Conservation (phyloP, 2,329 filamentous ascomycete genomes). For the Aspergillus fructus region DNA sequence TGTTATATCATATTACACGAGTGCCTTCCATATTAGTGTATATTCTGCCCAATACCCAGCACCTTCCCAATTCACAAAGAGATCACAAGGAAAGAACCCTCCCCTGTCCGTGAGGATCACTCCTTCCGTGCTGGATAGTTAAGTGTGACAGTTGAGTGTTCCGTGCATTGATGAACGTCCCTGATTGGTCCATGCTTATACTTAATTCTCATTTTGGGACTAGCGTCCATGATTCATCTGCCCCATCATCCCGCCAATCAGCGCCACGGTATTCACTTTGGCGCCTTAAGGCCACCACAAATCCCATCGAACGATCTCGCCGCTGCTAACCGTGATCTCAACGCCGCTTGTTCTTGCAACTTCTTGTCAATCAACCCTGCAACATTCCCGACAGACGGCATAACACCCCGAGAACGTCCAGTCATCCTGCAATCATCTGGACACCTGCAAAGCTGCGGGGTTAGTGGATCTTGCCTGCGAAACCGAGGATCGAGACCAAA, state of each 20-base stretch:
- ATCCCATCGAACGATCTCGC: conserved; percentile 3
- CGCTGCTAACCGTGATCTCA: conserved; percentile 11
- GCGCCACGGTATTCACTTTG: not conserved
- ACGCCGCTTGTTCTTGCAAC: not conserved
- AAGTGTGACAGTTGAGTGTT: not conserved
- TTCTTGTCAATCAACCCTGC: not conserved
- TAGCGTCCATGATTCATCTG: not conserved
- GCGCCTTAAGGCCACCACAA: conserved; percentile 3
- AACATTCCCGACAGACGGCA: not conserved
- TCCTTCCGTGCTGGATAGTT: not conserved
- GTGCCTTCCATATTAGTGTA: no score
- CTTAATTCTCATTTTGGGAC: not conserved
- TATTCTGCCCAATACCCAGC: no score
- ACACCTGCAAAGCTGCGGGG: not conserved
- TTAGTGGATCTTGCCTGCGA: not conserved
- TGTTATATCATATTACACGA: no score
- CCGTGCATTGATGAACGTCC: not conserved
- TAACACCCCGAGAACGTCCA: not conserved
- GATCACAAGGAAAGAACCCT: no score
- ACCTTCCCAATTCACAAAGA: no score
- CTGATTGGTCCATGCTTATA: not conserved
- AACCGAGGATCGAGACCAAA: conserved; percentile 6
- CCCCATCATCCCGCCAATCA: not conserved
- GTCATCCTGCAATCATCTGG: not conserved
- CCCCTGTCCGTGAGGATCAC: not conserved